Base-by-base conservation (phyloP, 495 filamentous ascomycete species). In the Pyronema omphalodes region DNA sequence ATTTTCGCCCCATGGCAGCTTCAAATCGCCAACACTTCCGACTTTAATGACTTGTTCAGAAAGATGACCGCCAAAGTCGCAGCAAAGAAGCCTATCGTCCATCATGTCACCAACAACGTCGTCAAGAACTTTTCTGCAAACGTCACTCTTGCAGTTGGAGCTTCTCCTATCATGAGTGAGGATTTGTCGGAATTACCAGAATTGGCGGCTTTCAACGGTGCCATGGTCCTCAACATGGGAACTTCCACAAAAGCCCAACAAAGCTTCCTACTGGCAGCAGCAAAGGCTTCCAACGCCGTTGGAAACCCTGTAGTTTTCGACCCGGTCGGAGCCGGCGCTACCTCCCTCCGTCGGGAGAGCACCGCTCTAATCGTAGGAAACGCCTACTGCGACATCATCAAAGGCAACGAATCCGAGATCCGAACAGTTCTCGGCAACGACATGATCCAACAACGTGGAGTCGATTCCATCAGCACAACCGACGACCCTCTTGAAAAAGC, bases 71-170 rank as follows among this genome's bases (percentile, higher is more conserved):
- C 12, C 47, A 73, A 72, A 15, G 71, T 94, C 46, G 72, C 73
- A 0, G 58, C 69, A 9, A 70, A 65, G 12, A 80, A 77, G 44
- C 89, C 91, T 0, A 72, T 98, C 8, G 86, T 83, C 7, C 91
- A 95, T 68, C 94, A 94, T 66, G 95, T 96, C 82, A 95, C 93
- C 44, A 95, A 95, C 66, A 56, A 69, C 58, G 84, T 95, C 0
- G 88, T 94, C 36, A 85, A 89, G 58, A 93, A 94, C 63, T 83
- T 98, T 60, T 84, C 86, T 9, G 89, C 91, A 14, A 94, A 93
- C 60, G 81, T 94, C 9, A 83, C 84, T 34, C 72, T 94, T 19
- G 75, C 84, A 35, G 76, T 91, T 56, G 89, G 91, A 17, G 84
- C 85, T 35, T 87, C 81, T 12, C 91, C 91, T 7, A 95, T 98